Percentiles rank a stretch among this genome's conserved stretches.
phyloP scores from a whole-genome alignment of 441 rosid genomes.

The Mallotus repandus region DNA sequence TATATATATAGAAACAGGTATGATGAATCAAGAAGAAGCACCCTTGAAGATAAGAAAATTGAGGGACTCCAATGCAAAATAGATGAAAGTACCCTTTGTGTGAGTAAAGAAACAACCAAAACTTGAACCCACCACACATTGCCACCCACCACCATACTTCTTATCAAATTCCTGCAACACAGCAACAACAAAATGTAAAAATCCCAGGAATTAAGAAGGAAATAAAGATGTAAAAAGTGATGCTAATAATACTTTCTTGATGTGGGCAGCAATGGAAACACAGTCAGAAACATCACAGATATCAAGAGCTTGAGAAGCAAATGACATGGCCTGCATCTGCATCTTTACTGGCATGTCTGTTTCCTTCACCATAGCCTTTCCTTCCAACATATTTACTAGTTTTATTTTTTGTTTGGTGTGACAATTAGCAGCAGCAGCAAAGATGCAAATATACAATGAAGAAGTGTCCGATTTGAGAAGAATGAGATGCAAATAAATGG shows the following conservation, averaged over 20 bases:
- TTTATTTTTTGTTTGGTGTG: not conserved
- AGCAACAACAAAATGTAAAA: not conserved
- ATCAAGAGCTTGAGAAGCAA: constrained; percentile 75
- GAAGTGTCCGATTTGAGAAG: too few relatives aligned
- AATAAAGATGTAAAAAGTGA: not conserved
- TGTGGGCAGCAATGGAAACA: constrained; percentile 60
- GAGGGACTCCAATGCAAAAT: constrained; percentile 22
- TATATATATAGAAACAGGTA: too few relatives aligned
- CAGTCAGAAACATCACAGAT: constrained; percentile 62
- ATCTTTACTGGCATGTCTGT: constrained; percentile 82
- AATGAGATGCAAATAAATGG: not conserved
- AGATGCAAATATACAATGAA: too few relatives aligned
- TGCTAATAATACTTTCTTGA: constrained; percentile 56
- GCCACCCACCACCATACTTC: constrained; percentile 55
- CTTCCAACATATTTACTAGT: constrained; percentile 54
- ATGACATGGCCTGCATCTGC: constrained; percentile 75
- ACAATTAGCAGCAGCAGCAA: too few relatives aligned
- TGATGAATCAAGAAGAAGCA: constrained; percentile 14
- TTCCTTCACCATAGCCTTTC: constrained; percentile 72
- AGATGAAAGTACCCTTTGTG: constrained; percentile 22
- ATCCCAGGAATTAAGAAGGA: not conserved
- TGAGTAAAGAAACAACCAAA: constrained; percentile 25
- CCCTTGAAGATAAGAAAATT: constrained; percentile 25
- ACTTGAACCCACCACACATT: constrained; percentile 25
- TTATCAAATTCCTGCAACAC: constrained; percentile 58